Evolutionary conservation across 1,139 yeast species (phyloP), one percentile per base, ranked within the genome.

Genomic region (Lodderomyces orthopsilosis): DNA sequence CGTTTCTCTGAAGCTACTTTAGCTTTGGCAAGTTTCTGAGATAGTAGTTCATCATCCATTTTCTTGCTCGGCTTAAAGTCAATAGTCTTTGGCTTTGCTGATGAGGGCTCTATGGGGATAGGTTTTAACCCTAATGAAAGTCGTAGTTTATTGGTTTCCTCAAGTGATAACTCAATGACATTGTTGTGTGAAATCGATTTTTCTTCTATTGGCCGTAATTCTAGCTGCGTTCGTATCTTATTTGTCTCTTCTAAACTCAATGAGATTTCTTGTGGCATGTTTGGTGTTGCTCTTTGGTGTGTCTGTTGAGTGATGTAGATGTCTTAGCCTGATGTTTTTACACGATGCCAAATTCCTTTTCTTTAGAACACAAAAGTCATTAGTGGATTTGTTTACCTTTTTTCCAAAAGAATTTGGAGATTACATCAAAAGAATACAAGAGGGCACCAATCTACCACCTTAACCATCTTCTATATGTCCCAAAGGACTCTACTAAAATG

Each of bases 221-320:
- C 73, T 13, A 66, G 46, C 28, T 57, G 50, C 6, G 53, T 58
- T 23, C 74, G 56, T 23, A 70, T 65, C 48, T 57, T 60, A 46
- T 70, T 70, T 0, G 76, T 70, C 43, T 70, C 75, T 36, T 60
- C 70, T 1, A 70, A 41, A 1, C 70, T 61, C 23, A 69, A 55
- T 19, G 68, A 60, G 40, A 66, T 57, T 45, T 64, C 70, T 36
- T 59, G 53, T 7, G 49, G 40, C 61, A 57, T 57, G n/a, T 15
- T 19, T 33, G 19, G 14, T 27, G 6, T 5, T 13, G 17, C 9
- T 27, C 17, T n/a, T n/a, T 27, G 15, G 6, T 13, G 32, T 27
- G 9, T n/a, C 17, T n/a, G 17, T 9, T 27, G 32, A 9, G 6
- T 8, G 9, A 10, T 12, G 27, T 24, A 6, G 27, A 24, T 24